These are phyloP conservation scores for Pythium phragmiticola DNA, from an alignment of 352 stramenopile species.

Conservation along the genomic window DNA sequence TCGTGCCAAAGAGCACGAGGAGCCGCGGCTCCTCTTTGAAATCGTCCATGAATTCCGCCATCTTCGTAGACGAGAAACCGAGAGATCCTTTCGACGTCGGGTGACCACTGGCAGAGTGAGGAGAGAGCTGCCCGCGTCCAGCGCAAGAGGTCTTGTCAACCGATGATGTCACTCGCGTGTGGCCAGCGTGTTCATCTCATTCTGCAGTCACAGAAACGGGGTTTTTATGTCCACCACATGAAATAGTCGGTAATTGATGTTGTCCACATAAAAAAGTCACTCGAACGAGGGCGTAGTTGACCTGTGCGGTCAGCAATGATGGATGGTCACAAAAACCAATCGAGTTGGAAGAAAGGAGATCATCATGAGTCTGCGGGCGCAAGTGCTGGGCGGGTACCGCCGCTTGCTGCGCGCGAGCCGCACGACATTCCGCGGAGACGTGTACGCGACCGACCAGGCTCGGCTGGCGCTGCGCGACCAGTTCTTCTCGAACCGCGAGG, in stretches of 20 bases:
- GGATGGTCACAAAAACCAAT: background rate
- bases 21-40: slow-evolving; percentile 23
- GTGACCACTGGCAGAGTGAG: background rate
- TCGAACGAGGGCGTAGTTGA: background rate
- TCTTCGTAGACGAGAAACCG: background rate
- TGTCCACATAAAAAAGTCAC: slow-evolving; percentile 13
- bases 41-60: slow-evolving; percentile 13
- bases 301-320: background rate
- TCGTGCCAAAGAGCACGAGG: slow-evolving; percentile 26
- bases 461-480: slow-evolving; percentile 61
- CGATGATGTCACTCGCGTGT: slow-evolving; percentile 25
- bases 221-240: background rate
- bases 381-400: slow-evolving; percentile 76
- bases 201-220: slow-evolving; percentile 1
- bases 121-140: background rate
- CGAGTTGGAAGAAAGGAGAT: background rate
- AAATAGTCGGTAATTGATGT: slow-evolving; percentile 2
- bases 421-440: slow-evolving; percentile 69
- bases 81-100: background rate
- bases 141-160: background rate
- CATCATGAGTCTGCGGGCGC: slow-evolving; percentile 49
- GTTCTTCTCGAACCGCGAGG: slow-evolving; percentile 60
- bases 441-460: slow-evolving; percentile 61
- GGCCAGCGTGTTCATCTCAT: background rate
- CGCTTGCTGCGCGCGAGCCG: slow-evolving; percentile 73